A percentile compares a stretch with the other conserved stretches of the same genome.
These are phyloP conservation scores for Paraphysoderma sedebokerense DNA, from an alignment of 371 early-diverging fungal genomes.

Conservation along the genomic window DNA sequence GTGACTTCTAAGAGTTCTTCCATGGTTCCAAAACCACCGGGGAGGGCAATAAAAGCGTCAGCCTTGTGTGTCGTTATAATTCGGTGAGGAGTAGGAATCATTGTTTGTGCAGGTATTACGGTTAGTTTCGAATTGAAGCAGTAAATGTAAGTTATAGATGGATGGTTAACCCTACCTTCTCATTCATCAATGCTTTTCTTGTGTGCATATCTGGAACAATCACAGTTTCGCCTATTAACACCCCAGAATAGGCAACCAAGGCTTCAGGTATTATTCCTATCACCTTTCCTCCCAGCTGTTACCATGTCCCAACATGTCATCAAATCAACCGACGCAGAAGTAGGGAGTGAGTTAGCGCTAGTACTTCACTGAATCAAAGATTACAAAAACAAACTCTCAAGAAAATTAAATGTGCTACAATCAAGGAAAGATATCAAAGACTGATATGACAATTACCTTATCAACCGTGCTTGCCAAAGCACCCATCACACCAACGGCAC, in stretches of 20 bases:
- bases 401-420: too few relatives aligned
- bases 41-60: slow-evolving; percentile 65
- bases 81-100: neutral
- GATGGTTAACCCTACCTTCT: neutral
- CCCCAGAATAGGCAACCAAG: slow-evolving; percentile 20
- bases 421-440: too few relatives aligned
- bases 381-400: too few relatives aligned
- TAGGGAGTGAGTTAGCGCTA: too few relatives aligned
- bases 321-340: too few relatives aligned
- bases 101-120: neutral
- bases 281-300: slow-evolving; percentile 15
- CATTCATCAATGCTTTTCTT: slow-evolving; percentile 59
- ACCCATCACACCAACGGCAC: too few relatives aligned
- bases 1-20: slow-evolving; percentile 73
- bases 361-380: too few relatives aligned
- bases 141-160: neutral
- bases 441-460: too few relatives aligned
- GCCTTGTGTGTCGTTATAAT: slow-evolving; percentile 9
- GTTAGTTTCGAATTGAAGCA: too few relatives aligned
- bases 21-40: slow-evolving; percentile 73
- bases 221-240: slow-evolving; percentile 34
- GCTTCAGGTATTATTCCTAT: slow-evolving; percentile 51
- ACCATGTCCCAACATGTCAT: too few relatives aligned
- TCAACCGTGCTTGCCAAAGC: too few relatives aligned
- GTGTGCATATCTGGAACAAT: slow-evolving; percentile 68